Conservation (phyloP, 2,329 filamentous ascomycete species). For the Calonectria leucothoes region DNA sequence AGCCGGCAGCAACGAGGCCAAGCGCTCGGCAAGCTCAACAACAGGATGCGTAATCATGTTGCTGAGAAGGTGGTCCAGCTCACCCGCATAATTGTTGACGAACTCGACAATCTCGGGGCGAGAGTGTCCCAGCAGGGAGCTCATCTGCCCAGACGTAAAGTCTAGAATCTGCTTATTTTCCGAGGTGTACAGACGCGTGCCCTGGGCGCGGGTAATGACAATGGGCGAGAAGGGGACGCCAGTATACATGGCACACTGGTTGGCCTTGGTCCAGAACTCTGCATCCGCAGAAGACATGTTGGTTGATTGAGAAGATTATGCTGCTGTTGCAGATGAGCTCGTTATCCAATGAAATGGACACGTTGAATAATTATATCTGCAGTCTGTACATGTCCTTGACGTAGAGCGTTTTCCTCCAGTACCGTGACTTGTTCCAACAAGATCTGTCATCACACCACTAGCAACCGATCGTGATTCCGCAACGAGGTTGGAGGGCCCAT, state of each 20-base stretch:
- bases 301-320: neutral
- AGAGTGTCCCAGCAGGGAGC: constrained; percentile 66
- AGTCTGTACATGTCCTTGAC: neutral
- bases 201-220: constrained; percentile 58
- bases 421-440: neutral
- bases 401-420: neutral
- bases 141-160: constrained; percentile 71
- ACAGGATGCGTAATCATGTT: constrained; percentile 68
- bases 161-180: constrained; percentile 61
- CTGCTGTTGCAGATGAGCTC: neutral
- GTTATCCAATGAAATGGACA: neutral
- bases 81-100: constrained; percentile 56
- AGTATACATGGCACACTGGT: constrained; percentile 55
- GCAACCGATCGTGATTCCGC: neutral
- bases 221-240: constrained; percentile 52
- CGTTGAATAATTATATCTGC: neutral
- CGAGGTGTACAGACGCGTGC: constrained; percentile 58
- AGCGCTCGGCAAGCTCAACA: constrained; percentile 61
- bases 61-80: constrained; percentile 68
- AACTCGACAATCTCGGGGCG: constrained; percentile 68
- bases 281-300: constrained; percentile 15
- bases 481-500: neutral
- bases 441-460: neutral
- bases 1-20: constrained; percentile 58
- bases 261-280: constrained; percentile 48